Conservation (phyloP, 2,329 filamentous ascomycete species). For the Exutisphaerella laricina region DNA sequence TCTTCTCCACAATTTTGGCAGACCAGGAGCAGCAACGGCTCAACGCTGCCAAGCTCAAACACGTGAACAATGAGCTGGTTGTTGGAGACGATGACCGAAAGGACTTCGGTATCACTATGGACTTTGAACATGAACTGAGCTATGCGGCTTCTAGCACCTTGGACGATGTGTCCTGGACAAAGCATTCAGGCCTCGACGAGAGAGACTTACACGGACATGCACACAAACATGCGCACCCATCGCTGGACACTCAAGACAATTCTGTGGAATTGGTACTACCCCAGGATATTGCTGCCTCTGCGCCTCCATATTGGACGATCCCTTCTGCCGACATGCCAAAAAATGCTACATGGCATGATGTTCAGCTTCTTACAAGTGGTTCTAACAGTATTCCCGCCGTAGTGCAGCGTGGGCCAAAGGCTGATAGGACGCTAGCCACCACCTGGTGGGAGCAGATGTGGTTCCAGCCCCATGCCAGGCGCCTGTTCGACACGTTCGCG, state of each 20-base stretch:
- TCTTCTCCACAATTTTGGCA: slow-evolving; percentile 9
- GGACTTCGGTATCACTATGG: slow-evolving; percentile 9
- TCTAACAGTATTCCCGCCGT: slow-evolving; percentile 10
- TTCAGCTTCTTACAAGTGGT: slow-evolving; percentile 8
- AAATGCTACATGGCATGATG: slow-evolving; percentile 9
- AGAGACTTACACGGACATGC: neutral
- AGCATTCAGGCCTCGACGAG: neutral
- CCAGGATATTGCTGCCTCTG: slow-evolving; percentile 10
- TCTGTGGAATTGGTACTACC: no score
- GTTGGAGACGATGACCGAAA: neutral
- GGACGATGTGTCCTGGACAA: slow-evolving; percentile 1
- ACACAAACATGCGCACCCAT: no score
- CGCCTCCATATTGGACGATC: slow-evolving; percentile 15
- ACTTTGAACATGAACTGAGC: slow-evolving; percentile 5
- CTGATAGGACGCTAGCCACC: neutral
- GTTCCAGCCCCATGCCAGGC: slow-evolving; percentile 15
- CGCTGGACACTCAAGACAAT: no score
- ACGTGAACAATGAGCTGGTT: neutral
- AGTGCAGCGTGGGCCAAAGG: slow-evolving; percentile 5
- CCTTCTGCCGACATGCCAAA: neutral
- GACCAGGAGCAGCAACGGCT: slow-evolving; percentile 4
- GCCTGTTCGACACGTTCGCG: slow-evolving; percentile 10
- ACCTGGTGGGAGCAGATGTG: slow-evolving; percentile 11
- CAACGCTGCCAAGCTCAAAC: neutral
- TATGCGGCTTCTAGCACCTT: slow-evolving; percentile 4